A percentile compares a stretch with the other conserved stretches of the same genome.
Conservation (phyloP, 1,139 yeast genomes). For the Petasospora fabianii region DNA sequence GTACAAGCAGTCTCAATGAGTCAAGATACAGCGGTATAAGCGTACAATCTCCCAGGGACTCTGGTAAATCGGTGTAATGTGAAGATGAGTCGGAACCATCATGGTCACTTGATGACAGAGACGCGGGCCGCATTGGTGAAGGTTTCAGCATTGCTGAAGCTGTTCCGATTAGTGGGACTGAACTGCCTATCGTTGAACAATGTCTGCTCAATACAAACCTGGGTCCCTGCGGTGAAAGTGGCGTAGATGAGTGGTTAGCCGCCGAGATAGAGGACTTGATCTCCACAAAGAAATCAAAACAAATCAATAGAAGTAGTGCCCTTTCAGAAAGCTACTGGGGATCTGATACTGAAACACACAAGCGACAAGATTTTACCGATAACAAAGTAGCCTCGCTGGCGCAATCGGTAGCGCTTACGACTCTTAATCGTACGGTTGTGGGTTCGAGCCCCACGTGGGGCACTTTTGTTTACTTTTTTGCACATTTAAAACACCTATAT, state of each 20-base stretch:
- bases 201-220: no score
- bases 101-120: background rate
- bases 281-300: no score
- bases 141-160: slow-evolving; percentile 1
- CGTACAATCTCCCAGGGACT: slow-evolving; percentile 24
- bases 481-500: background rate
- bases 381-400: slow-evolving; percentile 13
- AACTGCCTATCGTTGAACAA: no score
- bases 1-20: background rate
- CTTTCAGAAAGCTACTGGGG: no score
- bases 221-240: background rate
- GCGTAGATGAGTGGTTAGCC: background rate
- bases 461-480: slow-evolving; percentile 9
- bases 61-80: slow-evolving; percentile 30
- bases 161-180: no score
- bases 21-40: background rate
- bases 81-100: slow-evolving; percentile 53
- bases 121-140: background rate
- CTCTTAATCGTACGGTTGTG: slow-evolving; percentile 23
- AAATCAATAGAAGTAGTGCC: no score
- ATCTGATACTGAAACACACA: no score
- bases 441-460: slow-evolving; percentile 24
- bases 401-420: slow-evolving; percentile 23
- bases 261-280: background rate
- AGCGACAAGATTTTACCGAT: background rate